Percentiles rank a stretch among this genome's conserved stretches.
phyloP scores from a whole-genome alignment of 139 green algal genomes.

The Bryopsis sp. region DNA sequence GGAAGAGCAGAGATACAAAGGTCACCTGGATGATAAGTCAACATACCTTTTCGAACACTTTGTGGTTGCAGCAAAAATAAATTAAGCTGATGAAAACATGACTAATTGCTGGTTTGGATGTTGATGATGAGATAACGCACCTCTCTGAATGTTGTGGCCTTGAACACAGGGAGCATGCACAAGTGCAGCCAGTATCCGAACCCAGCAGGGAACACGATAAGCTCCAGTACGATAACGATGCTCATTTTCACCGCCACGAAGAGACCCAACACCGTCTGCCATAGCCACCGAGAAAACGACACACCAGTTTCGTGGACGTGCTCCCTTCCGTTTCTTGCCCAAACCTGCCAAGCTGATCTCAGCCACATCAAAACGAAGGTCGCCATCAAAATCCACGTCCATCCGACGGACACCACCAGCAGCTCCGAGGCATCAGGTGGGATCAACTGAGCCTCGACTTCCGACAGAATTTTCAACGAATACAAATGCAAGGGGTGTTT shows the following conservation, averaged over 20 bases:
- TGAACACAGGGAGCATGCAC: conserved; percentile 23
- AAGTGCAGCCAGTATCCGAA: conserved; percentile 24
- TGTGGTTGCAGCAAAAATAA: too few relatives aligned
- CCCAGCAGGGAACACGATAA: conserved; percentile 14
- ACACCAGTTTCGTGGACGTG: neutral
- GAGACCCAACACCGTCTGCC: neutral
- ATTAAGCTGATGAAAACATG: neutral
- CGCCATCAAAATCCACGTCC: neutral
- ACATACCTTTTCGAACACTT: too few relatives aligned
- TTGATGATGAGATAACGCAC: neutral
- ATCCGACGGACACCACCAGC: neutral
- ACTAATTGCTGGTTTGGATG: neutral
- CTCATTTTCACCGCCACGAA: conserved; percentile 14
- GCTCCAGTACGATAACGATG: conserved; percentile 24
- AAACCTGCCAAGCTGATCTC: neutral
- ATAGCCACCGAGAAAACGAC: neutral
- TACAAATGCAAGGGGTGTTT: neutral
- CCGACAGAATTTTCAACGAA: neutral
- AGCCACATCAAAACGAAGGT: neutral
- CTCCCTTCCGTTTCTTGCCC: neutral
- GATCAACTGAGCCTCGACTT: neutral
- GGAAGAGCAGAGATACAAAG: too few relatives aligned
- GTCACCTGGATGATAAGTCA: too few relatives aligned
- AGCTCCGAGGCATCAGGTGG: neutral
- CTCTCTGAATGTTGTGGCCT: conserved; percentile 1